A percentile compares a stretch with the other conserved stretches of the same genome.
phyloP scores from a whole-genome alignment of 305 asterid genomes.

The Fraxinus velutina region DNA sequence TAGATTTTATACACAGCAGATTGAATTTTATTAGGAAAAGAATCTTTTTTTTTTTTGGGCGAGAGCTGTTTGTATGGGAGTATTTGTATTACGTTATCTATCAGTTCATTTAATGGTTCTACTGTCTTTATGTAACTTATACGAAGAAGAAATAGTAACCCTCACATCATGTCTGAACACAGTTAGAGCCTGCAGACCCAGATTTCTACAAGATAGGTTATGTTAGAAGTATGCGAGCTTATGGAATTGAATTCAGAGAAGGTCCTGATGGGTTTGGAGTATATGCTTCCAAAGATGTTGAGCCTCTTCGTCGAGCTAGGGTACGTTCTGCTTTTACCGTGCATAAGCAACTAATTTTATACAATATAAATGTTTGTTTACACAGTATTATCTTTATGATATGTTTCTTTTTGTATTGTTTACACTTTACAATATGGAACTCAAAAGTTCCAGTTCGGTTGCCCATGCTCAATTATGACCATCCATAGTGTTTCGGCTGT shows the following conservation, averaged over 20 bases:
- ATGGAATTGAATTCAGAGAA: slow-evolving; percentile 90
- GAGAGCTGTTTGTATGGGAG: not conserved
- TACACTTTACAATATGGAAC: not conserved
- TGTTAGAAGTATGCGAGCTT: slow-evolving; percentile 82
- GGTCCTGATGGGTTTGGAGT: slow-evolving; percentile 98
- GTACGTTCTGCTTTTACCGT: slow-evolving; percentile 33
- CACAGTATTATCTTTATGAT: not conserved
- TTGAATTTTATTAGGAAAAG: not conserved
- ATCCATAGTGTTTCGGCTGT: slow-evolving; percentile 22
- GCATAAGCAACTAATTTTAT: not conserved
- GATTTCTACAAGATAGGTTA: slow-evolving; percentile 95
- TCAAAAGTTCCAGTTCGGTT: slow-evolving; percentile 3
- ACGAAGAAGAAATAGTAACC: slow-evolving; percentile 11
- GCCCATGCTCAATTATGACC: not conserved
- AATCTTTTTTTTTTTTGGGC: not conserved
- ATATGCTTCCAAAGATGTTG: slow-evolving; percentile 84
- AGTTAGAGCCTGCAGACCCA: slow-evolving; percentile 91
- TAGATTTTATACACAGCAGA: not conserved
- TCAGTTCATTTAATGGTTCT: slow-evolving; percentile 4
- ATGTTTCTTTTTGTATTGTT: not conserved
- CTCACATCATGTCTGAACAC: slow-evolving; percentile 16
- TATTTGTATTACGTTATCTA: not conserved
- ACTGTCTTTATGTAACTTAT: slow-evolving; percentile 8
- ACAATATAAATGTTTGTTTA: not conserved
- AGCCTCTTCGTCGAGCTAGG: slow-evolving; percentile 98